Conservation (phyloP, 2,329 filamentous ascomycete species). For the Penicillium expansum region DNA sequence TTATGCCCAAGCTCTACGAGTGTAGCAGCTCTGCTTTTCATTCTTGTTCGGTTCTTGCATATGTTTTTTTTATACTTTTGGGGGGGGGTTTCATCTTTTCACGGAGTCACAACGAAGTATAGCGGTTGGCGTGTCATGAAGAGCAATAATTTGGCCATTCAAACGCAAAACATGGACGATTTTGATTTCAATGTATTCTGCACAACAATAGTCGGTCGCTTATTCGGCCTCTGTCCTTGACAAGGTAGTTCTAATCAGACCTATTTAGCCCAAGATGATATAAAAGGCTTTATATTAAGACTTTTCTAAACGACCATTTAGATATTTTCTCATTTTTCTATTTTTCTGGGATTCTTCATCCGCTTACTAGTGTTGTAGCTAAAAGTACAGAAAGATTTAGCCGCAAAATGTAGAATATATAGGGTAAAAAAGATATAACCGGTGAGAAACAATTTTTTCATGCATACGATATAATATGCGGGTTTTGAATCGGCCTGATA, state of each 20-base stretch:
- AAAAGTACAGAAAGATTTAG: not conserved
- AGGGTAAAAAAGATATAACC: not conserved
- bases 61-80: constrained; percentile 9
- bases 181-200: not conserved
- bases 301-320: not conserved
- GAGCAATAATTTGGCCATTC: constrained; percentile 11
- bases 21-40: not conserved
- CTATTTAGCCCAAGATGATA: not conserved
- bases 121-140: constrained; percentile 15
- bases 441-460: not conserved
- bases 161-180: not conserved
- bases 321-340: not conserved
- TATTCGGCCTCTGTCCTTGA: not conserved
- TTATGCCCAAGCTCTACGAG: not conserved
- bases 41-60: constrained; percentile 8
- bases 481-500: not conserved
- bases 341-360: not conserved
- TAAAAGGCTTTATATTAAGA: too few species aligned
- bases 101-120: constrained; percentile 15
- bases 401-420: not conserved
- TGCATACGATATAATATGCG: not conserved
- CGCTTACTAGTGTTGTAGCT: not conserved
- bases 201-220: not conserved
- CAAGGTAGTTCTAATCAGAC: not conserved
- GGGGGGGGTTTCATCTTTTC: constrained; percentile 6